phyloP scores from a whole-genome alignment of 2,329 filamentous ascomycete genomes.

The Onygena corvina region DNA sequence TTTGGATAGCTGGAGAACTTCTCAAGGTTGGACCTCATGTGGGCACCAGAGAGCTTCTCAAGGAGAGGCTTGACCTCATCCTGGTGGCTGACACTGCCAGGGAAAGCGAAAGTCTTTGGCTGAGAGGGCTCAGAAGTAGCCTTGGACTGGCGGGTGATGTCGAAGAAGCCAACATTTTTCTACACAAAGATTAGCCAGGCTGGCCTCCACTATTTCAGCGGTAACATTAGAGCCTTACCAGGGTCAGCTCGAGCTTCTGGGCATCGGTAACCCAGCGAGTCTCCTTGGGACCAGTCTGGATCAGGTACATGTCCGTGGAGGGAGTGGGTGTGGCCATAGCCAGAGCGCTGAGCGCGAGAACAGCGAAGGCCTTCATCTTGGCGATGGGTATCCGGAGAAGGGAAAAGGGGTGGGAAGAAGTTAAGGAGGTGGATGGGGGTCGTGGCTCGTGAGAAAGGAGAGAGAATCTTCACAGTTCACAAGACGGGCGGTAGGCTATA shows the following conservation, averaged over 20 bases:
- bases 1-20: slow-evolving; percentile 51
- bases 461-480: not conserved
- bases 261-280: slow-evolving; percentile 84
- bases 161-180: slow-evolving; percentile 83
- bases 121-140: too few relatives aligned
- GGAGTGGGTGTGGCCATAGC: slow-evolving; percentile 23
- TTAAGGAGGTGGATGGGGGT: not conserved
- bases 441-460: not conserved
- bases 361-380: slow-evolving; percentile 29
- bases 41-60: slow-evolving; percentile 56
- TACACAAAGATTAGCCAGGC: slow-evolving; percentile 25
- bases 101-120: slow-evolving; percentile 41
- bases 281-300: slow-evolving; percentile 72
- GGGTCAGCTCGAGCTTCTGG: slow-evolving; percentile 81
- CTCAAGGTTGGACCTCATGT: slow-evolving; percentile 67
- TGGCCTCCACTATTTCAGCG: not conserved
- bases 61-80: slow-evolving; percentile 56
- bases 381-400: not conserved
- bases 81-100: slow-evolving; percentile 51
- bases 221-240: slow-evolving; percentile 42
- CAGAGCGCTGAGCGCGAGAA: slow-evolving; percentile 24
- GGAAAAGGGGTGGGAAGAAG: not conserved
- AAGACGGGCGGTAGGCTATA: not conserved
- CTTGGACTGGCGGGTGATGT: slow-evolving; percentile 59
- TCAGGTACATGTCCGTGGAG: slow-evolving; percentile 42